These are phyloP conservation scores for Citrullus colocynthis DNA, from an alignment of 306 rosid genomes.

Conservation along the genomic window DNA sequence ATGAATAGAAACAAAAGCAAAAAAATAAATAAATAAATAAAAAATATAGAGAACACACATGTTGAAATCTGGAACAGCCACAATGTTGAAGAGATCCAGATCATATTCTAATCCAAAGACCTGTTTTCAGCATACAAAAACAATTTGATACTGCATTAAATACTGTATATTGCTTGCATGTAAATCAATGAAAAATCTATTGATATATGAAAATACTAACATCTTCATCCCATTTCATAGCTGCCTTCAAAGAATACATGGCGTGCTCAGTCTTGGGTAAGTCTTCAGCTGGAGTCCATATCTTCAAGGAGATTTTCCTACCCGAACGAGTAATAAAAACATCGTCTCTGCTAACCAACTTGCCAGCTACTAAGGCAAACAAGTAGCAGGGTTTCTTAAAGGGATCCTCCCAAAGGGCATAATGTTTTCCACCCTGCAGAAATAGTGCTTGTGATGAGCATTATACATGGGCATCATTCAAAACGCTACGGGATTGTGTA, in stretches of 20 bases:
- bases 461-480: background rate
- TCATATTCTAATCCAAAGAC: constrained; percentile 97
- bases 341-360: constrained; percentile 80
- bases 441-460: background rate
- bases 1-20: background rate
- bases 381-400: constrained; percentile 95
- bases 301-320: constrained; percentile 66
- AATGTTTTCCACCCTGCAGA: constrained; percentile 81
- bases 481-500: background rate
- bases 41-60: constrained; percentile 34
- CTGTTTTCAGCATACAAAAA: constrained; percentile 24
- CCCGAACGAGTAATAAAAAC: constrained; percentile 61
- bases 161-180: background rate
- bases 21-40: background rate
- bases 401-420: constrained; percentile 93
- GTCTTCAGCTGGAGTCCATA: constrained; percentile 89
- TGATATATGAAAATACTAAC: constrained; percentile 34
- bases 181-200: constrained; percentile 10
- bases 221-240: constrained; percentile 99
- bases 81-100: constrained; percentile 93
- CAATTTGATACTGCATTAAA: background rate
- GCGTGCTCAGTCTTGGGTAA: constrained; percentile 91
- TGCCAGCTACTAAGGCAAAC: constrained; percentile 99
- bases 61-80: constrained; percentile 98
- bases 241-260: constrained; percentile 86